phyloP scores from a whole-genome alignment of 148 eudicot genomes.

The Cornus suecica region DNA sequence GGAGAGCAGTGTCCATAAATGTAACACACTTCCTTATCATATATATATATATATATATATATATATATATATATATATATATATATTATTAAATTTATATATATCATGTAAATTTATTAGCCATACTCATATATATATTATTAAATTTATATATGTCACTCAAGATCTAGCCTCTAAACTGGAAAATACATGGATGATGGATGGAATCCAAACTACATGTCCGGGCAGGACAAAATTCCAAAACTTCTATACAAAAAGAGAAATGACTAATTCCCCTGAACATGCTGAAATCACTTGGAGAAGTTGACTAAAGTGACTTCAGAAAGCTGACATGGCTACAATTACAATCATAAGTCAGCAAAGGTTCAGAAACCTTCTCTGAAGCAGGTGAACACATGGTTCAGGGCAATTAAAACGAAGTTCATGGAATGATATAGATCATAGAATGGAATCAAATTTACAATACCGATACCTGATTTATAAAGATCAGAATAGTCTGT shows the following conservation, averaged over 20 bases:
- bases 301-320: neutral
- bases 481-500: constrained; percentile 74
- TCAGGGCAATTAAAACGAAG: neutral
- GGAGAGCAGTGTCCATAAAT: too few relatives aligned
- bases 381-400: neutral
- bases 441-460: neutral
- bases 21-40: too few relatives aligned
- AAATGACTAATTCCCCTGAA: neutral
- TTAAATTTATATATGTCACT: too few relatives aligned
- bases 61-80: too few relatives aligned
- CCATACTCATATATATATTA: too few relatives aligned
- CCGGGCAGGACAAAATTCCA: neutral
- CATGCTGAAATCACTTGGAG: neutral
- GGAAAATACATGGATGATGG: neutral
- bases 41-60: too few relatives aligned
- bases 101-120: too few relatives aligned
- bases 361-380: neutral
- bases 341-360: neutral
- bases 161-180: neutral
- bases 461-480: constrained; percentile 67
- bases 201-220: neutral
- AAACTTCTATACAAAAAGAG: neutral
- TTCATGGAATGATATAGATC: neutral
- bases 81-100: too few relatives aligned
- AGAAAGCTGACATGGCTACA: neutral